Percentiles rank a stretch among this genome's conserved stretches.
These are phyloP conservation scores for Mycena galopus DNA, from an alignment of 768 basidiomycete genomes.

Conservation along the genomic window DNA sequence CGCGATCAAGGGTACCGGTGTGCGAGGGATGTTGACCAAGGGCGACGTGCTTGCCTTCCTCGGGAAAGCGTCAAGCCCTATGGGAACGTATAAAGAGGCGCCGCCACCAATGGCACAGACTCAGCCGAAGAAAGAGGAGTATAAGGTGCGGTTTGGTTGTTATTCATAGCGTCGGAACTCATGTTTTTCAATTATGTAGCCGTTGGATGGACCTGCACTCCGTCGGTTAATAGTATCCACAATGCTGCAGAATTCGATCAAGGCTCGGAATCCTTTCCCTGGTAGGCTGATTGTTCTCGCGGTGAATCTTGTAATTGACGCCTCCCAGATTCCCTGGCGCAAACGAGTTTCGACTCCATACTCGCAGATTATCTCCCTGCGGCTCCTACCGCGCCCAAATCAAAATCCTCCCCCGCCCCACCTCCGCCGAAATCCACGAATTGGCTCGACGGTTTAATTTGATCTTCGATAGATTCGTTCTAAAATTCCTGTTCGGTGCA, in stretches of 20 bases:
- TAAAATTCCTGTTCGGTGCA: not conserved
- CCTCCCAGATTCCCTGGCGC: conserved; percentile 53
- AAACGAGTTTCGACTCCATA: conserved; percentile 76
- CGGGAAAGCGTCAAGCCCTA: conserved; percentile 84
- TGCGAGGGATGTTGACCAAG: conserved; percentile 95
- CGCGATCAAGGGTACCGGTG: conserved; percentile 88
- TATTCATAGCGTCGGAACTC: not conserved
- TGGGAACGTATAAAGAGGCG: conserved; percentile 76
- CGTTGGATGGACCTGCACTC: conserved; percentile 74
- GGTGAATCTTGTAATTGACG: conserved; percentile 23
- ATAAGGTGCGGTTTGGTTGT: conserved; percentile 50
- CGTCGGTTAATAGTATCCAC: conserved; percentile 75
- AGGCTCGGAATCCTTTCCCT: conserved; percentile 60
- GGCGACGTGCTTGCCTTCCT: conserved; percentile 92
- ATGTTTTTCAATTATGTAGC: conserved; percentile 42
- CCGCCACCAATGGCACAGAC: conserved; percentile 50
- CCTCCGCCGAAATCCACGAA: conserved; percentile 38
- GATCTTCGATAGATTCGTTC: not conserved
- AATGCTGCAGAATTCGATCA: conserved; percentile 67
- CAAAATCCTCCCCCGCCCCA: conserved; percentile 29
- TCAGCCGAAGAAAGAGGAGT: conserved; percentile 50
- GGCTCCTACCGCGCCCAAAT: conserved; percentile 34
- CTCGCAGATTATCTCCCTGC: conserved; percentile 79
- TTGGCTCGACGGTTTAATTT: conserved; percentile 37
- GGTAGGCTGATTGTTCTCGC: conserved; percentile 46